Conservation (phyloP, 371 early-diverging fungal genomes). For the Mortierella sp. region DNA sequence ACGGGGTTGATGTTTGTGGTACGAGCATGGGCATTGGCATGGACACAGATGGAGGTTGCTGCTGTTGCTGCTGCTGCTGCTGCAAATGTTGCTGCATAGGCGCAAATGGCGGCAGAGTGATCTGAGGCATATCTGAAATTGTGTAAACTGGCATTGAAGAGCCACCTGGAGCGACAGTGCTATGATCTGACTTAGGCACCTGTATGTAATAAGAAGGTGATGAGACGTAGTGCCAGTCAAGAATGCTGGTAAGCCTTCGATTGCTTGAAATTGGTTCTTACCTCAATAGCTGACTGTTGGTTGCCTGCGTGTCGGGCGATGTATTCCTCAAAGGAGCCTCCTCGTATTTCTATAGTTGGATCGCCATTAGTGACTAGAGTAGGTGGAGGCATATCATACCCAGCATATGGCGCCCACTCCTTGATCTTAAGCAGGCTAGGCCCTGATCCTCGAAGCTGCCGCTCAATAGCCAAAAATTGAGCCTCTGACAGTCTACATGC, state of each 20-base stretch:
- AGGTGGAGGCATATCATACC: conserved; percentile 48
- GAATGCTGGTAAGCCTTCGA: not conserved
- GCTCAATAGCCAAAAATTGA: conserved; percentile 50
- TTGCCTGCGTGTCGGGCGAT: conserved; percentile 20
- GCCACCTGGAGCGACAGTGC: not conserved
- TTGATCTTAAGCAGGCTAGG: conserved; percentile 55
- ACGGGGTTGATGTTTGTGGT: conserved; percentile 4
- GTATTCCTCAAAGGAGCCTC: conserved; percentile 47
- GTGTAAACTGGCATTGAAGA: conserved; percentile 22
- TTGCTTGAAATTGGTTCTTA: not conserved
- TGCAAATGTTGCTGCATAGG: conserved; percentile 51
- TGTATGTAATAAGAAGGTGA: conserved; percentile 8
- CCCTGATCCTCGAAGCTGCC: conserved; percentile 54
- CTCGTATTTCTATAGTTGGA: conserved; percentile 37
- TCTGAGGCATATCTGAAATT: conserved; percentile 50
- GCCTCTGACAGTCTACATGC: conserved; percentile 51
- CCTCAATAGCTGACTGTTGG: not conserved
- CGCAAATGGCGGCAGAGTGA: conserved; percentile 50
- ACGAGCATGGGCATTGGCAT: conserved; percentile 17
- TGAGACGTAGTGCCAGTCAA: not conserved
- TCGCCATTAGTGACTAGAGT: conserved; percentile 43
- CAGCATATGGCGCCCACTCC: conserved; percentile 57
- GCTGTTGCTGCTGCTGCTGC: conserved; percentile 35
- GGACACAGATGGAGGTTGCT: conserved; percentile 14
- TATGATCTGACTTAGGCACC: conserved; percentile 9